A percentile compares a stretch with the other conserved stretches of the same genome.
These are phyloP conservation scores for Termitomyces sp. DNA, from an alignment of 768 basidiomycete species.

Conservation along the genomic window DNA sequence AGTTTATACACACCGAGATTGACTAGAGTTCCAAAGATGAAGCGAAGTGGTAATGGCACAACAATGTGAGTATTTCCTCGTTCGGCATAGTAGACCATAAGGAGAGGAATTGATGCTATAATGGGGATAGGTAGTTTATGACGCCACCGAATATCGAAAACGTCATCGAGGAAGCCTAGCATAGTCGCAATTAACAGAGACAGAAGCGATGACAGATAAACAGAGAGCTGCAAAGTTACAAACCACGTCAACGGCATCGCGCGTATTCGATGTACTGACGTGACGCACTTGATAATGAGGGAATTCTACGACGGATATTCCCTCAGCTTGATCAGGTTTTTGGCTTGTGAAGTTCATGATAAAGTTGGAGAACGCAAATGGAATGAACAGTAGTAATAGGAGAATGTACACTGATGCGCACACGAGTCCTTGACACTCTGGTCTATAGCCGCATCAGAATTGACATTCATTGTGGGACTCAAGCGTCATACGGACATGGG, in stretches of 20 bases:
- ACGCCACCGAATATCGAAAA: constrained; percentile 98
- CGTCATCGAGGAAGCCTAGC: constrained; percentile 93
- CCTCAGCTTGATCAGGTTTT: constrained; percentile 44
- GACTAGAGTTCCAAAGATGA: constrained; percentile 72
- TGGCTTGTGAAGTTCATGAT: constrained; percentile 44
- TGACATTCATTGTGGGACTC: background rate
- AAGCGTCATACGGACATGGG: constrained; percentile 51
- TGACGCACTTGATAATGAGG: constrained; percentile 71
- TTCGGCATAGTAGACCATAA: constrained; percentile 97
- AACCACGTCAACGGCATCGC: background rate
- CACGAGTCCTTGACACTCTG: constrained; percentile 91
- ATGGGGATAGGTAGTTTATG: constrained; percentile 97
- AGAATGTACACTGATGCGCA: constrained; percentile 88
- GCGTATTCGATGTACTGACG: background rate
- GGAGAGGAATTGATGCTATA: constrained; percentile 89
- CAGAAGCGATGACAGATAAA: constrained; percentile 91
- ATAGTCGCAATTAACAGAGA: constrained; percentile 90
- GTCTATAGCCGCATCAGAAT: constrained; percentile 46
- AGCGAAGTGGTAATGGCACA: constrained; percentile 79
- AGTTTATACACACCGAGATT: constrained; percentile 66
- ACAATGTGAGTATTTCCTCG: constrained; percentile 92
- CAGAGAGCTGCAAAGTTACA: constrained; percentile 61
- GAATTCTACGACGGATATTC: constrained; percentile 64
- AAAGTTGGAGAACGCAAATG: constrained; percentile 86
- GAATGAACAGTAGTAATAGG: constrained; percentile 87